Evolutionary conservation across 2,329 filamentous ascomycete genomes (phyloP).

Genomic region (Epichloe sp.): DNA sequence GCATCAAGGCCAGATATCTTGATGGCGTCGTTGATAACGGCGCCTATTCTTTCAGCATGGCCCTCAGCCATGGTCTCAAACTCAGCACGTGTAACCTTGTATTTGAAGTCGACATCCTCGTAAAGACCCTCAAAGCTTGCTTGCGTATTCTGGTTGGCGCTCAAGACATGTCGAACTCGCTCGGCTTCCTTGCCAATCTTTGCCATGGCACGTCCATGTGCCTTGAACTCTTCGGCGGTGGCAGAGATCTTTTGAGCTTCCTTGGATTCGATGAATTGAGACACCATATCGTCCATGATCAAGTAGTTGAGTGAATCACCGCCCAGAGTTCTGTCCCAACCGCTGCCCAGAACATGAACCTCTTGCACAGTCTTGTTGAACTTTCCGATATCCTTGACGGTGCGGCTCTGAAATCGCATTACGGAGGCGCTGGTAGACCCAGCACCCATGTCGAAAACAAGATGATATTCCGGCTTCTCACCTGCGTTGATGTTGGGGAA

Average conservation of each 20-base stretch:
- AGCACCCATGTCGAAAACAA: conserved; percentile 96
- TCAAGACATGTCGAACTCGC: conserved; percentile 74
- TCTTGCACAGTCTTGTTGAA: conserved; percentile 97
- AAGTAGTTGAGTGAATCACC: conserved; percentile 81
- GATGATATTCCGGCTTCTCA: conserved; percentile 76
- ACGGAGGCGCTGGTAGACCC: conserved; percentile 86
- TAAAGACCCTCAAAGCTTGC: conserved; percentile 79
- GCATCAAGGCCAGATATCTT: conserved; percentile 59
- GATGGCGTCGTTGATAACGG: conserved; percentile 62
- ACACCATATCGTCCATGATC: conserved; percentile 79
- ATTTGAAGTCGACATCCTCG: conserved; percentile 86
- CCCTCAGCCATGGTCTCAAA: conserved; percentile 68
- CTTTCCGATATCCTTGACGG: conserved; percentile 81
- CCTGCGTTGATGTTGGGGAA: conserved; percentile 78
- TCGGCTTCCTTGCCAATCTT: conserved; percentile 92
- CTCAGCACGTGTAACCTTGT: conserved; percentile 66
- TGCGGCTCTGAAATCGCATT: conserved; percentile 76
- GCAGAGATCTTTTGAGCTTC: conserved; percentile 52
- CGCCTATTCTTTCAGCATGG: conserved; percentile 54
- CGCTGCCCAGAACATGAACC: conserved; percentile 73
- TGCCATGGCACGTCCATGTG: conserved; percentile 71
- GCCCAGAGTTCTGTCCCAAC: conserved; percentile 82
- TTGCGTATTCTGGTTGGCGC: conserved; percentile 75
- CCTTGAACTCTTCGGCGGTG: conserved; percentile 48
- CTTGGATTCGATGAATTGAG: conserved; percentile 60